These are phyloP conservation scores for Chenopodium suecicum DNA, from an alignment of 148 eudicot species.

Conservation along the genomic window DNA sequence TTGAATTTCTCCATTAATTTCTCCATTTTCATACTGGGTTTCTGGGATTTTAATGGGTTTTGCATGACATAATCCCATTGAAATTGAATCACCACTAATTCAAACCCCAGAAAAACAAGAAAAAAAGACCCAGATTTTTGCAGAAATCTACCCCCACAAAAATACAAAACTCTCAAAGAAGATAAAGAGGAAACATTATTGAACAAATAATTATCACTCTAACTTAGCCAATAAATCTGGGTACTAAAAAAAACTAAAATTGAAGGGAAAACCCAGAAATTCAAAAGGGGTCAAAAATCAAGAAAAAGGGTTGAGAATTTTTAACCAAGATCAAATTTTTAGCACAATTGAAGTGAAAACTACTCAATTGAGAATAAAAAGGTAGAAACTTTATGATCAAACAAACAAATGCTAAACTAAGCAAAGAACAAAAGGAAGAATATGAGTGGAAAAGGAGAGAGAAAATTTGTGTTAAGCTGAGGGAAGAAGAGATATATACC, in stretches of 20 bases:
- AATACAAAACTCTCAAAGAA: neutral
- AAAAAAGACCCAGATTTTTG: slow-evolving; percentile 22
- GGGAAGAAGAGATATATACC: slow-evolving; percentile 23
- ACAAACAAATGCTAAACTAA: slow-evolving; percentile 29
- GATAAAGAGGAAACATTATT: slow-evolving; percentile 7
- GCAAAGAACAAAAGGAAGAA: slow-evolving; percentile 26
- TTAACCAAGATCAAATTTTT: neutral
- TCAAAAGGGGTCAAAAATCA: slow-evolving; percentile 12
- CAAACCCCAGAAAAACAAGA: slow-evolving; percentile 10
- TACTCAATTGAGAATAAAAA: slow-evolving; percentile 19
- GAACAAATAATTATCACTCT: neutral
- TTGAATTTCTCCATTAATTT: slow-evolving; percentile 28
- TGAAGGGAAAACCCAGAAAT: slow-evolving; percentile 11
- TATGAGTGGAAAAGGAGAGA: slow-evolving; percentile 9
- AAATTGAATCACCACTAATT: slow-evolving; percentile 44
- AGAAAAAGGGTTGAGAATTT: slow-evolving; percentile 11
- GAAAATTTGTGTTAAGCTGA: slow-evolving; percentile 28
- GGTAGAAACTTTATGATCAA: slow-evolving; percentile 45
- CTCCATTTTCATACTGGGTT: slow-evolving; percentile 38
- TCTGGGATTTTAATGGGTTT: slow-evolving; percentile 66
- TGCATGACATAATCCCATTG: slow-evolving; percentile 97
- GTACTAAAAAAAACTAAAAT: slow-evolving; percentile 3
- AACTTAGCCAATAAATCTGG: neutral
- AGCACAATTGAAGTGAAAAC: slow-evolving; percentile 15
- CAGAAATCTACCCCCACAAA: slow-evolving; percentile 14